Conservation (phyloP, 208 protist genomes). For the Leishmania arabica region DNA sequence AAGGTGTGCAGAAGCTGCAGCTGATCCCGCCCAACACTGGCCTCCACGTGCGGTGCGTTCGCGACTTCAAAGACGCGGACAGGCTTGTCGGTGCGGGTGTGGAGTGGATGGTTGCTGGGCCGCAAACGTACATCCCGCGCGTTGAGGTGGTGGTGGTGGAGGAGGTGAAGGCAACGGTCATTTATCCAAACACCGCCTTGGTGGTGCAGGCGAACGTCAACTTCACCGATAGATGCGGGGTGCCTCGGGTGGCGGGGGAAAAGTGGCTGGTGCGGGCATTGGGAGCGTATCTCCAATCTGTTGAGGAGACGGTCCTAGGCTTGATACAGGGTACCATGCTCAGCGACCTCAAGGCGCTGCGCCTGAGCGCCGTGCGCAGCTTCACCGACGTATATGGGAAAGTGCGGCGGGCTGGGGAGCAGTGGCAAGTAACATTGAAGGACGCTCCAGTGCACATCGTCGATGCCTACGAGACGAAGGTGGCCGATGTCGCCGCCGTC, state of each 20-base stretch:
- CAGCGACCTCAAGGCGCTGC: conserved; percentile 73
- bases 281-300: conserved; percentile 89
- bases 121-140: conserved; percentile 89
- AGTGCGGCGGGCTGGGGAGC: conserved; percentile 70
- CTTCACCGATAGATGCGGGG: conserved; percentile 79
- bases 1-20: conserved; percentile 63
- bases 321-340: conserved; percentile 80
- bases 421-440: conserved; percentile 87
- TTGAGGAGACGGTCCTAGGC: conserved; percentile 84
- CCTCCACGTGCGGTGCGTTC: conserved; percentile 83
- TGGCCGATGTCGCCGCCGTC: conserved; percentile 72
- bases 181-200: conserved; percentile 89
- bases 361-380: conserved; percentile 68
- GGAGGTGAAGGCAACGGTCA: conserved; percentile 62
- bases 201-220: conserved; percentile 69
- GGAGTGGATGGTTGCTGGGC: conserved; percentile 93
- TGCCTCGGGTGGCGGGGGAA: conserved; percentile 76
- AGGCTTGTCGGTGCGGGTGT: conserved; percentile 65
- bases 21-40: conserved; percentile 84
- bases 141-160: conserved; percentile 85
- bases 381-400: conserved; percentile 91
- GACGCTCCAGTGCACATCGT: conserved; percentile 87
- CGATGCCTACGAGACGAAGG: conserved; percentile 84
- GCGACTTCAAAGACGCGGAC: conserved; percentile 56
- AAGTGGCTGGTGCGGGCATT: conserved; percentile 83